Conservation (phyloP, 2,329 filamentous ascomycete genomes). For the Trichoderma sp. region DNA sequence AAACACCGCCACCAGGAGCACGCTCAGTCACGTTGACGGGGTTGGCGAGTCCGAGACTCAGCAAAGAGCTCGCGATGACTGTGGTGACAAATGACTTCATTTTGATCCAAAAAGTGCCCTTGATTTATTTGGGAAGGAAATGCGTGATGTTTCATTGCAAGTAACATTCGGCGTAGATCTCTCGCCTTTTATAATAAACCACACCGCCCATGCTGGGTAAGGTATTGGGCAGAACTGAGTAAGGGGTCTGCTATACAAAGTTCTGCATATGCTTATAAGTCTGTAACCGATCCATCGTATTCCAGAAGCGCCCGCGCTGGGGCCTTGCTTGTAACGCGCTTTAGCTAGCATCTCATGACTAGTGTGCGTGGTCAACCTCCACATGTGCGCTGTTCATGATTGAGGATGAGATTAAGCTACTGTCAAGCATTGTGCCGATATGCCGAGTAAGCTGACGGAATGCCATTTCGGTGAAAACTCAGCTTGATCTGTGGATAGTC, state of each 20-base stretch:
- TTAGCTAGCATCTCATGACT: background rate
- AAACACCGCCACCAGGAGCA: background rate
- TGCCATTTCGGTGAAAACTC: background rate
- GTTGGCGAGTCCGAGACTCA: background rate
- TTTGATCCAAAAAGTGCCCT: background rate
- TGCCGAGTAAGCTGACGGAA: background rate
- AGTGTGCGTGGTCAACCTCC: background rate
- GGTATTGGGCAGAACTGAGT: background rate
- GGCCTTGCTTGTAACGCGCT: background rate
- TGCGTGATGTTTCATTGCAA: background rate
- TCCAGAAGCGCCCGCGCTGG: background rate
- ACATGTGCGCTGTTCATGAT: background rate
- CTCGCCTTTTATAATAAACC: background rate
- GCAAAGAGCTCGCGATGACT: conserved; percentile 1
- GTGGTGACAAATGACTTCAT: conserved; percentile 3
- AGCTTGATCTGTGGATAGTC: background rate
- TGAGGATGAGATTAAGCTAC: background rate
- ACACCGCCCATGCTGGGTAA: background rate
- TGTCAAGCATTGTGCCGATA: background rate
- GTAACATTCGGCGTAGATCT: background rate
- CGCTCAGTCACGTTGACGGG: background rate
- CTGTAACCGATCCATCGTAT: background rate
- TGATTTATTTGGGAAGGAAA: background rate
- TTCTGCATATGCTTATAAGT: background rate
- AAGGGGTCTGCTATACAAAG: background rate